Percentiles rank a stretch among this genome's conserved stretches.
Conservation (phyloP, 2,329 filamentous ascomycete genomes). For the Diaporthe velutina region DNA sequence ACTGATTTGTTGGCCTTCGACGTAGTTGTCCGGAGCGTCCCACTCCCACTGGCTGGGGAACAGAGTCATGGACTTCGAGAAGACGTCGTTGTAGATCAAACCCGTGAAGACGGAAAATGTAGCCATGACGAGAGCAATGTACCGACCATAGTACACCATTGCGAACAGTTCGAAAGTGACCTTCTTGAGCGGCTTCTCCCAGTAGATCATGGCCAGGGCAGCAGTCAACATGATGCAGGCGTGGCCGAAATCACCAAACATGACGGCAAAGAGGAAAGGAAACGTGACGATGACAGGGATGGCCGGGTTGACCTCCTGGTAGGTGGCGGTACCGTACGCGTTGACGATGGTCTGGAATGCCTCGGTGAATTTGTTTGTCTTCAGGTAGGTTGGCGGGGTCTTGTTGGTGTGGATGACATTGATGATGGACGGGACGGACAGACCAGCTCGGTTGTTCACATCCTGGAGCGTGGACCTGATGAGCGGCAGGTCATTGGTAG, state of each 20-base stretch:
- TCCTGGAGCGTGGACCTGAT: constrained; percentile 96
- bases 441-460: constrained; percentile 93
- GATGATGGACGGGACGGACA: constrained; percentile 98
- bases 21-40: constrained; percentile 75
- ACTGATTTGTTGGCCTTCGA: constrained; percentile 72
- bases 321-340: constrained; percentile 97
- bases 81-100: constrained; percentile 96
- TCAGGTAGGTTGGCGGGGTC: constrained; percentile 96
- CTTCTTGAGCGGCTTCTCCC: constrained; percentile 93
- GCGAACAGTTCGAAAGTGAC: constrained; percentile 92
- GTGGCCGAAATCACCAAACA: constrained; percentile 99
- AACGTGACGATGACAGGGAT: constrained; percentile 97
- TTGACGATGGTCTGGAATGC: constrained; percentile 99
- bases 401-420: constrained; percentile 98
- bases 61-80: constrained; percentile 91
- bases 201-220: constrained; percentile 94
- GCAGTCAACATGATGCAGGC: constrained; percentile 89
- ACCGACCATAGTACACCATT: constrained; percentile 99
- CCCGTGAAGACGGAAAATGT: constrained; percentile 97
- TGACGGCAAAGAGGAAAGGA: constrained; percentile 99
- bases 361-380: constrained; percentile 98
- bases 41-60: constrained; percentile 94
- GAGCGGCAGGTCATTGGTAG: constrained; percentile 87
- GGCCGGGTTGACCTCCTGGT: constrained; percentile 96
- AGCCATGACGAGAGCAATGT: constrained; percentile 99